These are phyloP conservation scores for Punica granatum DNA, from an alignment of 345 rosid genomes.

Conservation along the genomic window DNA sequence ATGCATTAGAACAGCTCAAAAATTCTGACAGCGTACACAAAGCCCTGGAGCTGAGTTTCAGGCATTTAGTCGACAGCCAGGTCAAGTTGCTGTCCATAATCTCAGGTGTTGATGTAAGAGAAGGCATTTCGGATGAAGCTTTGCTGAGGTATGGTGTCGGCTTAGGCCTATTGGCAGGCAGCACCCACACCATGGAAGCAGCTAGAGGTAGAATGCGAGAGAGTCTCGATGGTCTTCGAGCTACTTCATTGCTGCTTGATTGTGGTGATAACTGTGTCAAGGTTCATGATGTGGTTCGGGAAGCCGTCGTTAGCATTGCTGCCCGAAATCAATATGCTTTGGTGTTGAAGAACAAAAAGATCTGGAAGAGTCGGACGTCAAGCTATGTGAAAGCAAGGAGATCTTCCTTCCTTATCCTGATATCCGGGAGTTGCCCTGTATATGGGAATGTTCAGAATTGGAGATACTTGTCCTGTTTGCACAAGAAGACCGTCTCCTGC, in stretches of 20 bases:
- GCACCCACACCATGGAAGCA: not conserved
- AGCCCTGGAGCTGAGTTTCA: not conserved
- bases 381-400: not conserved
- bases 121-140: fast-evolving
- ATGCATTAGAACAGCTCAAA: not conserved
- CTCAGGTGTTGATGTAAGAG: not conserved
- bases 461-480: not conserved
- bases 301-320: too few relatives aligned
- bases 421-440: fast-evolving
- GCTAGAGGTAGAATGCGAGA: not conserved
- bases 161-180: not conserved
- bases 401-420: fast-evolving
- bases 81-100: not conserved
- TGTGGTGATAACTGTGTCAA: not conserved
- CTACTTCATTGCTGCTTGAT: not conserved
- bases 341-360: not conserved
- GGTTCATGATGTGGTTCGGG: not conserved
- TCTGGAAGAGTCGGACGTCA: not conserved
- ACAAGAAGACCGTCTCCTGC: too few relatives aligned
- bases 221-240: fast-evolving
- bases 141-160: not conserved
- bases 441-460: fast-evolving
- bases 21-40: fast-evolving
- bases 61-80: not conserved
- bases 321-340: not conserved